Evolutionary conservation across 352 stramenopile species (phyloP), one percentile per base, ranked within the genome.

Genomic region (Phytophthora sp.): DNA sequence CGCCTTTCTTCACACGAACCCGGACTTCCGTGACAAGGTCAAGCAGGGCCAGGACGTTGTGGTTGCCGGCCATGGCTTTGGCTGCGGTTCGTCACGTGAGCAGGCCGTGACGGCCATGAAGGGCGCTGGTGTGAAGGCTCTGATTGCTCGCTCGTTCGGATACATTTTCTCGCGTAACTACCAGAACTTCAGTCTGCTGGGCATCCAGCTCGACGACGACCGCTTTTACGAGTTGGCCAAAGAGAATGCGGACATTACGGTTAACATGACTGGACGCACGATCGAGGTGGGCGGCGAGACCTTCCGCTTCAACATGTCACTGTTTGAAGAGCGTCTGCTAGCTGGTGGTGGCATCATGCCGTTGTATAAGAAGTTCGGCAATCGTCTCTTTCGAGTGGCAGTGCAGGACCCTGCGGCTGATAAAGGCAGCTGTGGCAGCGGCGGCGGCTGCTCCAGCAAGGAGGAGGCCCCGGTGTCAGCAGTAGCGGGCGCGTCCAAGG

Each of bases 91-190:
- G 44, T 95, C 88, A 36, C 82, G 88, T 23, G 88, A 95, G 54
- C 84, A 95, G 72, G 88, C 88, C 0, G 88, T 93, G 66, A 95
- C 84, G 33, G 79, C 74, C 15, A 81, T 95, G 39, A 95, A 94
- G 69, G 86, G 82, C 2, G 86, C 83, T 2, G 88, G 88, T 29
- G 84, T 95, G 20, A 69, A 94, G 59, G 88, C 84, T 44, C 66
- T 95, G 66, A 94, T 95, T 42, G 86, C 86, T 54, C 80, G 83
- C 42, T 95, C 88, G 60, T 95, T 94, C 39, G 84, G 82, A 20
- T 94, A 95, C 79, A 95, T 94, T 44, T 95, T 93, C 57, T 91
- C 82, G 36, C 88, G 88, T 46, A 95, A 95, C 73, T 91, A 93
- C 66, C 87, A 93, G 74, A 95, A 94, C 61, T 93, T 93, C 58